A percentile compares a stretch with the other conserved stretches of the same genome.
Conservation (phyloP, 176 grass and related monocot genomes). For the Calamus simplicifolius region DNA sequence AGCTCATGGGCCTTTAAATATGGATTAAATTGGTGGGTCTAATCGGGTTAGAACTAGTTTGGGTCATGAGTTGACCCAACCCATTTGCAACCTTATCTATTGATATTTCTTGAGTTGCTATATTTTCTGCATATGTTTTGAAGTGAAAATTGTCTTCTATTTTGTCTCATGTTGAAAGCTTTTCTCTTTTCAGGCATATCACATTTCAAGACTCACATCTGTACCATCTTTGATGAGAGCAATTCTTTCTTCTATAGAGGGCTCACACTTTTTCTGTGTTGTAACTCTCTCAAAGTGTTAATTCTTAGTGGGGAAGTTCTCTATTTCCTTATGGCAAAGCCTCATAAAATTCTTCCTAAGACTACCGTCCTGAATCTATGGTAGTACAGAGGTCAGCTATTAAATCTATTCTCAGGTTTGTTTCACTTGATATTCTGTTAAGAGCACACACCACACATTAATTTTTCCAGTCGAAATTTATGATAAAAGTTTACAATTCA, state of each 20-base stretch:
- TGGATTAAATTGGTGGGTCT: no score
- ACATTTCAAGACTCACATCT: slow-evolving; percentile 67
- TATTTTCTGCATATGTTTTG: no score
- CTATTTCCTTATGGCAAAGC: slow-evolving; percentile 50
- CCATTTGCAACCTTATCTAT: no score
- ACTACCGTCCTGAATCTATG: slow-evolving; percentile 67
- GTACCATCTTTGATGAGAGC: slow-evolving; percentile 74
- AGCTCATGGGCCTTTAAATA: no score
- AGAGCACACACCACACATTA: neutral
- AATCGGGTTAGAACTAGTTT: no score
- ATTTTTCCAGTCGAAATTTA: no score
- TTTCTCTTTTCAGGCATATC: slow-evolving; percentile 35
- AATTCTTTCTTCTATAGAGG: slow-evolving; percentile 40
- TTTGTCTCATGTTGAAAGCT: neutral
- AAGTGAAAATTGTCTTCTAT: no score
- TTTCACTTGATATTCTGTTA: slow-evolving; percentile 15
- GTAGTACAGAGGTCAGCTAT: slow-evolving; percentile 74
- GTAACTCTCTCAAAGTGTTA: slow-evolving; percentile 54
- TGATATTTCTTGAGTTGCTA: no score
- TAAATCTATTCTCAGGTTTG: slow-evolving; percentile 17
- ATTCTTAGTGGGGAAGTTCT: slow-evolving; percentile 76
- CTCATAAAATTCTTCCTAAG: slow-evolving; percentile 47
- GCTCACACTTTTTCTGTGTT: slow-evolving; percentile 20
- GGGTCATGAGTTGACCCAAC: no score
- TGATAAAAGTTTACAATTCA: no score